phyloP scores from a whole-genome alignment of 345 rosid genomes.

The Ceriops zippeliana region DNA sequence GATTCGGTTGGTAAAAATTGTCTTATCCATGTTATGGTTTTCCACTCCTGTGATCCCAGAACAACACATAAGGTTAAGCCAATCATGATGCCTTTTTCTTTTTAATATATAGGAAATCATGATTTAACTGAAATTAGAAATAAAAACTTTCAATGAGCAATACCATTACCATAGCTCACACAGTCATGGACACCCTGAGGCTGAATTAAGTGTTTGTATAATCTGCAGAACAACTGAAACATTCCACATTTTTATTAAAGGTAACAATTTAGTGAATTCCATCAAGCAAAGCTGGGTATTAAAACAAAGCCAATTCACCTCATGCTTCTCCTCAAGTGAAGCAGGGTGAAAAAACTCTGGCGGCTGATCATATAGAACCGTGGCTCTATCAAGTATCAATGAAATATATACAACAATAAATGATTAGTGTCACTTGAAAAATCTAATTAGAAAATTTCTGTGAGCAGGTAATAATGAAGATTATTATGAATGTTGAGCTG shows the following conservation, averaged over 20 bases:
- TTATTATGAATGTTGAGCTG: constrained; percentile 23
- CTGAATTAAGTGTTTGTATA: constrained; percentile 49
- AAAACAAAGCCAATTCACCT: constrained; percentile 46
- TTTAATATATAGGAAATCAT: not conserved
- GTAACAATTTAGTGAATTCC: not conserved
- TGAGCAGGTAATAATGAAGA: constrained; percentile 5
- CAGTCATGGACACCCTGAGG: constrained; percentile 57
- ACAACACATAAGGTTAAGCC: not conserved
- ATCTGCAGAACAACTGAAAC: constrained; percentile 76
- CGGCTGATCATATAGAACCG: constrained; percentile 88
- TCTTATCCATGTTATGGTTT: constrained; percentile 39
- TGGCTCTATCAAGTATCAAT: constrained; percentile 51
- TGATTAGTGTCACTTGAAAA: not conserved
- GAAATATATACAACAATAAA: constrained; percentile 13
- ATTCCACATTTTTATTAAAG: constrained; percentile 22
- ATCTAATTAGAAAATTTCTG: constrained; percentile 7
- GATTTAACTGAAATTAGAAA: constrained; percentile 2
- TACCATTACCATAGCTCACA: constrained; percentile 51
- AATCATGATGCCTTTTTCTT: not conserved
- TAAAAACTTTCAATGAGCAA: not conserved
- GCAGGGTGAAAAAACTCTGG: constrained; percentile 85
- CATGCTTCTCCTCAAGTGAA: constrained; percentile 67
- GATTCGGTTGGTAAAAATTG: constrained; percentile 50
- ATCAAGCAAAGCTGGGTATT: not conserved
- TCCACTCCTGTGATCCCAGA: constrained; percentile 28